phyloP scores from a whole-genome alignment of 2,329 filamentous ascomycete species.

The Ilyonectria sp. region DNA sequence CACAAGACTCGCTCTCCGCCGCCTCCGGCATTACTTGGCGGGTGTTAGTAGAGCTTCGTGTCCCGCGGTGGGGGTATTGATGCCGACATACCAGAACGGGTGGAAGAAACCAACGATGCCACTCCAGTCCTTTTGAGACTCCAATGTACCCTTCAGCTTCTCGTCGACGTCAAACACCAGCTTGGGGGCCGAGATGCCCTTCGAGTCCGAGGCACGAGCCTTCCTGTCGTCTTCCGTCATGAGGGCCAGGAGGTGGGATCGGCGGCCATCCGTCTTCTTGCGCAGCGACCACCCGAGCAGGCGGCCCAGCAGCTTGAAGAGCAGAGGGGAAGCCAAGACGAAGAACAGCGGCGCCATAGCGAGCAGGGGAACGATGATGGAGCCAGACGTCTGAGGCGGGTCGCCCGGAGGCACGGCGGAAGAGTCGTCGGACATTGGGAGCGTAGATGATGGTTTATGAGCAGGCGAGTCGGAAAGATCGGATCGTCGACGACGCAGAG shows the following conservation, averaged over 20 bases:
- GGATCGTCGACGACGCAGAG: conserved; percentile 6
- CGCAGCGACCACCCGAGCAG: conserved; percentile 73
- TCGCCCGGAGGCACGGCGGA: conserved; percentile 18
- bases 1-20: conserved; percentile 97
- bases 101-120: conserved; percentile 97
- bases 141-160: conserved; percentile 48
- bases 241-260: conserved; percentile 69
- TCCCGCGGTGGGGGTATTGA: conserved; percentile 7
- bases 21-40: conserved; percentile 87
- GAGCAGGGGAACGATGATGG: conserved; percentile 29
- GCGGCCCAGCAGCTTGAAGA: conserved; percentile 55
- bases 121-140: conserved; percentile 75
- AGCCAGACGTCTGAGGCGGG: conserved; percentile 15
- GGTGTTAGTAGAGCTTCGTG: conserved; percentile 28
- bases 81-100: conserved; percentile 84
- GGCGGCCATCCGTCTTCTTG: conserved; percentile 75
- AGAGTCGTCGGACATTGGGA: conserved; percentile 27
- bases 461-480: conserved; percentile 7
- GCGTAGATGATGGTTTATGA: neutral
- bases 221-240: conserved; percentile 63
- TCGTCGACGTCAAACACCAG: conserved; percentile 66
- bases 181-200: conserved; percentile 68
- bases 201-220: conserved; percentile 53
- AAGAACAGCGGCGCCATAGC: conserved; percentile 35
- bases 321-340: conserved; percentile 46